phyloP scores from a whole-genome alignment of 1,284 basidiomycete species.

The Tremellales sp. region DNA sequence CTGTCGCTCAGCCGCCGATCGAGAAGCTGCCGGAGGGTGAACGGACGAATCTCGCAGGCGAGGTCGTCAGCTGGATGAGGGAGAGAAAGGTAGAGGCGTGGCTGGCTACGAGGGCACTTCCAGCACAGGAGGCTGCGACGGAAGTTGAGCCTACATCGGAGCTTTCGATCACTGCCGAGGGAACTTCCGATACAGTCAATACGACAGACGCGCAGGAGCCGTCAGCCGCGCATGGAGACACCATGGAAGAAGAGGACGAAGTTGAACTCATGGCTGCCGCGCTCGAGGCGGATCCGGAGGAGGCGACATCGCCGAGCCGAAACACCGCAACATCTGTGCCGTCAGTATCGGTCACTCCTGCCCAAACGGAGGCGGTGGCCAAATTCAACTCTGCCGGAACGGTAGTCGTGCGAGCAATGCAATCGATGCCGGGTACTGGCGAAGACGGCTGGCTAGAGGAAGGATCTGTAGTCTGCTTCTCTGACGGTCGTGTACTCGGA shows the following conservation, averaged over 20 bases:
- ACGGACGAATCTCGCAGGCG: conserved; percentile 43
- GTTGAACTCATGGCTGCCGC: neutral
- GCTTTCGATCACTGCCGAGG: neutral
- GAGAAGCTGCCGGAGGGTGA: conserved; percentile 36
- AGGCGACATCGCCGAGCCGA: neutral
- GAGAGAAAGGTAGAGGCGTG: conserved; percentile 39
- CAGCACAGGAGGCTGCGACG: neutral
- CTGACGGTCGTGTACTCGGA: conserved; percentile 53
- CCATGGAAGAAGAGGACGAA: neutral
- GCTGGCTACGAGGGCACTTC: conserved; percentile 22
- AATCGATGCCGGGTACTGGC: conserved; percentile 23
- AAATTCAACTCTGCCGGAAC: conserved; percentile 46
- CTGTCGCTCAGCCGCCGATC: conserved; percentile 41
- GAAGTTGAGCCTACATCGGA: neutral
- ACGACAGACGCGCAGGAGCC: neutral
- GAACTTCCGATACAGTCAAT: too few species aligned
- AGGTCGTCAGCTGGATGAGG: conserved; percentile 48
- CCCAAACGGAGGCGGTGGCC: too few species aligned
- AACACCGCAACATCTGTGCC: neutral
- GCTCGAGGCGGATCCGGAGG: neutral
- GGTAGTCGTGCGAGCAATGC: conserved; percentile 47
- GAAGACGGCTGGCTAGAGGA: conserved; percentile 52
- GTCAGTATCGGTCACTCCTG: neutral
- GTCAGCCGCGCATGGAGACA: neutral
- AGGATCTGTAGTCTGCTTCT: conserved; percentile 52